These are phyloP conservation scores for Ceratocystis destructans DNA, from an alignment of 2,329 filamentous ascomycete species.

Conservation along the genomic window DNA sequence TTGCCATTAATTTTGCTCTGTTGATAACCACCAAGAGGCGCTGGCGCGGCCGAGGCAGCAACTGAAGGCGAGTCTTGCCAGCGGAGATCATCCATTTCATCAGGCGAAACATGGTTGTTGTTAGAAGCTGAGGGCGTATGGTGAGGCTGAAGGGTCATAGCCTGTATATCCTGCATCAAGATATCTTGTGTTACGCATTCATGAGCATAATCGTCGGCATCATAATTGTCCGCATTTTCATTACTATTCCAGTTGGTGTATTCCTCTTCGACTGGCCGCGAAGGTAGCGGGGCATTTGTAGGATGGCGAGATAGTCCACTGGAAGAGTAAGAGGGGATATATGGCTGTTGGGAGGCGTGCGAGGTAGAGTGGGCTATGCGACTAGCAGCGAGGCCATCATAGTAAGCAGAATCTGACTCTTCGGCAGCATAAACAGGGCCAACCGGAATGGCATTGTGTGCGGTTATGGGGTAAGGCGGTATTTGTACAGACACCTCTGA, in stretches of 20 bases:
- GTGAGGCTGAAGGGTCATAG: constrained; percentile 21
- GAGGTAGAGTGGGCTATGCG: constrained; percentile 37
- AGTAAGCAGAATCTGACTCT: constrained; percentile 25
- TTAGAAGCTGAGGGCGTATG: constrained; percentile 33
- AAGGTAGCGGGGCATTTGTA: constrained; percentile 47
- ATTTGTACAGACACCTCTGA: background rate
- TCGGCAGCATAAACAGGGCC: constrained; percentile 36
- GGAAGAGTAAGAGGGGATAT: constrained; percentile 26
- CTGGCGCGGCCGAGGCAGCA: constrained; percentile 24
- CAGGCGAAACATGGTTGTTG: constrained; percentile 32
- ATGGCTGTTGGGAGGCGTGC: constrained; percentile 33
- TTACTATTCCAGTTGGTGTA: constrained; percentile 31
- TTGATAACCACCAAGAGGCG: background rate
- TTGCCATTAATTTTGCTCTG: background rate
- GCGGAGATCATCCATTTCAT: constrained; percentile 34
- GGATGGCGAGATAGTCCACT: constrained; percentile 34
- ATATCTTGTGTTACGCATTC: constrained; percentile 37
- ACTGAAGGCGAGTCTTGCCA: constrained; percentile 39
- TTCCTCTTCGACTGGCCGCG: constrained; percentile 36
- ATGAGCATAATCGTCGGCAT: constrained; percentile 25
- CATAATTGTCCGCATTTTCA: constrained; percentile 22
- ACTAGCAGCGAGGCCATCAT: constrained; percentile 27
- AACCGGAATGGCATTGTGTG: constrained; percentile 29
- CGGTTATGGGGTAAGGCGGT: constrained; percentile 2
- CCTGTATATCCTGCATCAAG: constrained; percentile 46